These are phyloP conservation scores for Phytophthora pinifolia DNA, from an alignment of 352 stramenopile species.

Conservation along the genomic window DNA sequence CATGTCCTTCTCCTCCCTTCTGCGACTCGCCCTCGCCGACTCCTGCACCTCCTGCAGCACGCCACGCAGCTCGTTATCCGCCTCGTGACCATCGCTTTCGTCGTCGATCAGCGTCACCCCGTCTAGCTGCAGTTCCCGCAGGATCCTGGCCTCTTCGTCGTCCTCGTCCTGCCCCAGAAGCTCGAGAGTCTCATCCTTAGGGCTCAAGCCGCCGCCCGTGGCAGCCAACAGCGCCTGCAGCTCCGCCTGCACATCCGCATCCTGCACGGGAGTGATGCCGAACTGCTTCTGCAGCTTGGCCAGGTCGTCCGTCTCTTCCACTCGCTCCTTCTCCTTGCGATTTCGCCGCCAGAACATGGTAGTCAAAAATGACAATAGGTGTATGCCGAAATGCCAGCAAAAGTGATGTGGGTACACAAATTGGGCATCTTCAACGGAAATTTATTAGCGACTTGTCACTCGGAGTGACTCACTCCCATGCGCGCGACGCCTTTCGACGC, in stretches of 20 bases:
- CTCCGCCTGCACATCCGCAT: conserved; percentile 71
- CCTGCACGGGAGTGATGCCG: conserved; percentile 66
- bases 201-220: conserved; percentile 30
- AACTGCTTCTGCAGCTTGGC: conserved; percentile 73
- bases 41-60: conserved; percentile 39
- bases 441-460: no score
- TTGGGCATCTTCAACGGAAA: no score
- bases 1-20: conserved; percentile 2
- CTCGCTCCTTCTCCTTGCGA: conserved; percentile 27
- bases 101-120: conserved; percentile 31
- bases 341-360: conserved; percentile 67
- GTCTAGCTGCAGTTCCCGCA: conserved; percentile 51
- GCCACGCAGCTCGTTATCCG: conserved; percentile 36
- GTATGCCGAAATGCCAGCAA: not conserved
- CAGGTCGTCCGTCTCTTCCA: conserved; percentile 44
- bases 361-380: conserved; percentile 4
- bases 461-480: no score
- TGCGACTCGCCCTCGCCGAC: conserved; percentile 34
- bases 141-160: conserved; percentile 65
- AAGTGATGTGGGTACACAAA: no score
- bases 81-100: conserved; percentile 25
- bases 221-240: conserved; percentile 55
- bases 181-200: conserved; percentile 48
- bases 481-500: conserved; percentile 13
- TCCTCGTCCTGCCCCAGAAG: conserved; percentile 33